Base-by-base conservation (phyloP, 2,329 filamentous ascomycete genomes). In the Fusarium pseudoanthophilum region DNA sequence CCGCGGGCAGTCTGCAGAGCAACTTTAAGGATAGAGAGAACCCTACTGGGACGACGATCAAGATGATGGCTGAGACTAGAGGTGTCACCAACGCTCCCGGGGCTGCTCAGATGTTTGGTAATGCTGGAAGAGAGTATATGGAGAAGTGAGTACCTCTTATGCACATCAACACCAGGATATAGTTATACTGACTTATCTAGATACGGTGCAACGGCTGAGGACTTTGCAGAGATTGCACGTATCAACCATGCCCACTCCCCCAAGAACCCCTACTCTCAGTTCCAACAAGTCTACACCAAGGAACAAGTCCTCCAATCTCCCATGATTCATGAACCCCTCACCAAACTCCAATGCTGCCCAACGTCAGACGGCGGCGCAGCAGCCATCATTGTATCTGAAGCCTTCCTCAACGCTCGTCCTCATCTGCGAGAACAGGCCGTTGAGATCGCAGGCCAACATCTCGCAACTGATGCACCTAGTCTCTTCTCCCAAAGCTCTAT, bases 341-440 rank as follows among this genome's bases (percentile, higher is more conserved):
- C 96, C 66, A 98, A 98, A 84, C 91, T 98, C n/a, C 96, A 98
- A 85, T 98, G 95, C 88, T 98, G 95, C 84, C 95, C 96, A 3
- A 98, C 95, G 2, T 97, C 94, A 1, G 96, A 98, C 82, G 95
- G 95, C 55, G 93, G 92, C 52, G 95, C 95, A 2, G 95, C 96
- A 2, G 94, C 93, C 20, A 92, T 98, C 37, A 85, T 99, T 58
- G 95, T 97, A 61, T 97, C 94, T 1, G 92, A 97, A 83, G 89
- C 88, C 53, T 98, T 98, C 88, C 89, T 98, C 61, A 92, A 95
- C 78, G 92, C 92, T 14, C 90, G 94, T 28, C 95, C 95, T 3
- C 91, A 97, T 77, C 90, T 98, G 67, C 92, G 91, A 79, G 87
- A 89, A 63, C 93, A 95, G 78, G 95, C 96, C n/a, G 85, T 98